These are phyloP conservation scores for Neofusicoccum kwambonambiense DNA, from an alignment of 2,329 filamentous ascomycete genomes.

Conservation along the genomic window DNA sequence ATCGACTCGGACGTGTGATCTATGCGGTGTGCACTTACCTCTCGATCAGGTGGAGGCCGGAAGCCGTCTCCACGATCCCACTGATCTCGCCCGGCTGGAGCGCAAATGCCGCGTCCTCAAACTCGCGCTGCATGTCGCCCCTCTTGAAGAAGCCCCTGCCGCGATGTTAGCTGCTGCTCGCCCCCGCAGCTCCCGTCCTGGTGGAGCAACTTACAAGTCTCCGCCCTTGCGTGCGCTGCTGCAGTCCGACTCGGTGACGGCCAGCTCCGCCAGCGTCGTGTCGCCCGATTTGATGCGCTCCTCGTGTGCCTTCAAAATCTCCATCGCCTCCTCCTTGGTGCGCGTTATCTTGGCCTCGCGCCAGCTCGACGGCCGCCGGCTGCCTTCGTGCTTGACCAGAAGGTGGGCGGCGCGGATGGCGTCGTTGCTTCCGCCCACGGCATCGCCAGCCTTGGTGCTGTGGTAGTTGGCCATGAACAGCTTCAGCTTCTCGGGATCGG, in stretches of 20 bases:
- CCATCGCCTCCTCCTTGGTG: constrained; percentile 79
- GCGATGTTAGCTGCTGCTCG: constrained; percentile 20
- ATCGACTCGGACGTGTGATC: background rate
- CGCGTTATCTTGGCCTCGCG: constrained; percentile 85
- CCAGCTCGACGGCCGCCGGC: constrained; percentile 89
- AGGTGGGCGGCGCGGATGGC: constrained; percentile 94
- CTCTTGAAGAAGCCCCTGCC: constrained; percentile 81
- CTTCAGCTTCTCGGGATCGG: constrained; percentile 91
- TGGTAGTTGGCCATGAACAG: constrained; percentile 89
- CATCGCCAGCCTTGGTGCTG: constrained; percentile 51
- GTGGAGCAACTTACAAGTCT: constrained; percentile 64
- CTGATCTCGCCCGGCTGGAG: constrained; percentile 85
- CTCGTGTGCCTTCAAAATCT: constrained; percentile 74
- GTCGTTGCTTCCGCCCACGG: constrained; percentile 56
- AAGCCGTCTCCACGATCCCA: constrained; percentile 84
- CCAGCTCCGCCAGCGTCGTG: constrained; percentile 74
- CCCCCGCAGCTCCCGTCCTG: background rate
- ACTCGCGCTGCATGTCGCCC: constrained; percentile 98
- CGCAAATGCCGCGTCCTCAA: constrained; percentile 93
- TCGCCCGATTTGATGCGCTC: constrained; percentile 70
- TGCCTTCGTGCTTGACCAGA: constrained; percentile 88
- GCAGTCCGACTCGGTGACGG: constrained; percentile 88
- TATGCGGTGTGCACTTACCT: constrained; percentile 57
- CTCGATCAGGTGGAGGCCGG: constrained; percentile 93
- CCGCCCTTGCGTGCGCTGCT: constrained; percentile 92